phyloP scores from a whole-genome alignment of 768 basidiomycete genomes.

The Mycena alexandri region DNA sequence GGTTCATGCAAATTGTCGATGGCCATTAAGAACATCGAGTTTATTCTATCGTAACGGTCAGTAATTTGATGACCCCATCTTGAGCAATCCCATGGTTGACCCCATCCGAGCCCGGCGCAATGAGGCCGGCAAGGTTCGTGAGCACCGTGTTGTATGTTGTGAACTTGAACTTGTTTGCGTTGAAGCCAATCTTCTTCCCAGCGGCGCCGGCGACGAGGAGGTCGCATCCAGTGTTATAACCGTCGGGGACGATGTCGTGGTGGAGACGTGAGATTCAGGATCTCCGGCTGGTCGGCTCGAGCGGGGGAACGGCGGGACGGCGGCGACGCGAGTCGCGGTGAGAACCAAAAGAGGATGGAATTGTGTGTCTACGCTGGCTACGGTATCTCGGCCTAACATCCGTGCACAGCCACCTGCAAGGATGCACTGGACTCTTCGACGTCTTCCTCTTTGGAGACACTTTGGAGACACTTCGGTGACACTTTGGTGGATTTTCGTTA shows the following conservation, averaged over 20 bases:
- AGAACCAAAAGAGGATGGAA: background rate
- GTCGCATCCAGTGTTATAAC: constrained; percentile 62
- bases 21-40: no score
- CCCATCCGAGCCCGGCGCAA: constrained; percentile 53
- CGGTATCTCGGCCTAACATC: background rate
- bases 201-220: constrained; percentile 50
- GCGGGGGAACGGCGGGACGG: background rate
- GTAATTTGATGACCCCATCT: constrained; percentile 58
- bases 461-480: no score
- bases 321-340: background rate
- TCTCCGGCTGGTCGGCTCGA: constrained; percentile 1
- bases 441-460: constrained; percentile 61
- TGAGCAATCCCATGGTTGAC: constrained; percentile 63
- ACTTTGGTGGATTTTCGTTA: background rate
- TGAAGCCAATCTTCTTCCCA: constrained; percentile 46
- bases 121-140: constrained; percentile 54
- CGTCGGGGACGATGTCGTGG: constrained; percentile 57
- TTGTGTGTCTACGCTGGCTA: background rate
- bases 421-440: constrained; percentile 39
- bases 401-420: no score
- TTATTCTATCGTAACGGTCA: constrained; percentile 55
- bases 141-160: constrained; percentile 50
- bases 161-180: constrained; percentile 36
- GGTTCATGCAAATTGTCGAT: no score
- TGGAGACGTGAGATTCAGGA: constrained; percentile 2